phyloP scores from a whole-genome alignment of 345 rosid genomes.

The Boechera retrofracta region DNA sequence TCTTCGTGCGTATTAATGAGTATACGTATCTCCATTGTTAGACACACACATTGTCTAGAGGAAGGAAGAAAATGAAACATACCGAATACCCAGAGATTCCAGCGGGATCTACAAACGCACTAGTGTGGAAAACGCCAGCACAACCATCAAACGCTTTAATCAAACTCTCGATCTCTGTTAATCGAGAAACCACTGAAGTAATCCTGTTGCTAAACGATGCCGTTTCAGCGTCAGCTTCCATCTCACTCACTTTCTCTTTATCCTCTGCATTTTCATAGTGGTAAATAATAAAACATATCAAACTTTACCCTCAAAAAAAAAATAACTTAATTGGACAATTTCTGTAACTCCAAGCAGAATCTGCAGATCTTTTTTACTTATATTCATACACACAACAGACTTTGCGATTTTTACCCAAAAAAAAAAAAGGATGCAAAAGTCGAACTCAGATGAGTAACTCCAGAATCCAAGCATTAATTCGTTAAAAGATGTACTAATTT shows the following conservation, averaged over 20 bases:
- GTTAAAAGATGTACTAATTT: neutral
- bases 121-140: conserved; percentile 83
- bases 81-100: conserved; percentile 97
- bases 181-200: conserved; percentile 54
- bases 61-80: conserved; percentile 10
- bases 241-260: conserved; percentile 48
- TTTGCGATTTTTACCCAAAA: neutral
- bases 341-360: neutral
- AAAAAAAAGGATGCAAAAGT: neutral
- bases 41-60: neutral
- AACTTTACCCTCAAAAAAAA: neutral
- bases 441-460: neutral
- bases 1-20: neutral
- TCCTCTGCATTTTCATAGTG: conserved; percentile 42
- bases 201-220: conserved; percentile 42
- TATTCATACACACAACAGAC: neutral
- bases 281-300: neutral
- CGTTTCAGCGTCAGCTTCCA: conserved; percentile 43
- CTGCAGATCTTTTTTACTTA: no score
- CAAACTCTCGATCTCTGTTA: conserved; percentile 57
- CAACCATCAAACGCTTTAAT: conserved; percentile 78
- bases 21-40: neutral
- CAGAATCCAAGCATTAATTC: neutral
- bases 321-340: neutral
- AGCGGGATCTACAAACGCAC: conserved; percentile 74